Evolutionary conservation across 164 flowering plant species (phyloP), one percentile per base, ranked within the genome.

Genomic region (Nelumbo lutea): DNA sequence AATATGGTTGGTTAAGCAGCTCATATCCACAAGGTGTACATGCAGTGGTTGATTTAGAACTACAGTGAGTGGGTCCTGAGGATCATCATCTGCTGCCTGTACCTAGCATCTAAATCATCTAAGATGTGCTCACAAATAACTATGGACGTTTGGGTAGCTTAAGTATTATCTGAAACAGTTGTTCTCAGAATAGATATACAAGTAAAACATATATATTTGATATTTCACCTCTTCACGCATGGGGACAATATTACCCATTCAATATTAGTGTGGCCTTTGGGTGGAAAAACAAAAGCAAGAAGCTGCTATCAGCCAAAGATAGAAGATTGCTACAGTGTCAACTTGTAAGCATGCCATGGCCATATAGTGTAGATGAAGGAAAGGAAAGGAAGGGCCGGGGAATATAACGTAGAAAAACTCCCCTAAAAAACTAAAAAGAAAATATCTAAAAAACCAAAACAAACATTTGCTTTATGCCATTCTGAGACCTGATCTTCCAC

Each of bases 381-480:
- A 47, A 50, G 67, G 48, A 2, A 46, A 66, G 41, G 40, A 27
- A 27, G 41, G 70, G 52, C 59, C 60, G 66, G 44, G 72, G 78
- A 69, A 66, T 69, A 67, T 27, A 27, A 27, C 0, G 27, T 27
- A 27, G 27, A 27, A 27, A 27, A 27, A 27, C 27, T 27, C 27
- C 27, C 27, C 27, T 27, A 27, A 27, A 27, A 27, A 27, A 27
- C 27, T 27, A 27, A 27, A 27, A 27, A 27, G 27, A 27, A 76
- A 64, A 79, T 69, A 70, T 47, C 27, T 47, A 71, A 77, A 75
- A 75, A 78, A 27, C 27, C 27, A 78, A 57, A 71, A 75, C 86
- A 82, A 84, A 78, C 74, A 46, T 81, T 78, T 76, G 84, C 88
- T 87, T 87, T 87, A 80, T 81, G 81, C 86, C 83, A 81, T 82